These are phyloP conservation scores for Albifimbria verrucaria DNA, from an alignment of 2,329 filamentous ascomycete species.

Conservation along the genomic window DNA sequence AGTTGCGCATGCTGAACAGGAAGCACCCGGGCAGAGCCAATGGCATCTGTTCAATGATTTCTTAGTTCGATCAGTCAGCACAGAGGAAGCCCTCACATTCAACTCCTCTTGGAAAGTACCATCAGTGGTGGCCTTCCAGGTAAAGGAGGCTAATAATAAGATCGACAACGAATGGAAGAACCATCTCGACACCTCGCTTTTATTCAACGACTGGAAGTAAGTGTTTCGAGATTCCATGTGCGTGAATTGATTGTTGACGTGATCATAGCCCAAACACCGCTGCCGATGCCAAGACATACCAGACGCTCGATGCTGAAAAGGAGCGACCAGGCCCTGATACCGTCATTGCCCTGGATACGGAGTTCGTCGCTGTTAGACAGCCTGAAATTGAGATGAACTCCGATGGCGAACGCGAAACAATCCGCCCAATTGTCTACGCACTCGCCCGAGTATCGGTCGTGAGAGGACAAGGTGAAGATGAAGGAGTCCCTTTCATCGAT, in stretches of 20 bases:
- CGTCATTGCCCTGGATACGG: slow-evolving; percentile 87
- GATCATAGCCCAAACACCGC: slow-evolving; percentile 35
- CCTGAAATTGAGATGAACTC: slow-evolving; percentile 96
- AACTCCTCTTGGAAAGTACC: slow-evolving; percentile 91
- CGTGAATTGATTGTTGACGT: slow-evolving; percentile 7
- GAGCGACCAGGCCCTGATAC: slow-evolving; percentile 70
- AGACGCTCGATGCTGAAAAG: slow-evolving; percentile 48
- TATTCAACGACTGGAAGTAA: slow-evolving; percentile 69
- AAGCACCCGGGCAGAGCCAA: slow-evolving; percentile 58
- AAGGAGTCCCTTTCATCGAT: slow-evolving; percentile 88
- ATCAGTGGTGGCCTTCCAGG: slow-evolving; percentile 81
- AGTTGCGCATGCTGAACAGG: slow-evolving; percentile 65
- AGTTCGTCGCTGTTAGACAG: slow-evolving; percentile 90
- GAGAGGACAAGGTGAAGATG: slow-evolving; percentile 71
- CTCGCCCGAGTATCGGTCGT: slow-evolving; percentile 92
- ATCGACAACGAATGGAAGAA: slow-evolving; percentile 87
- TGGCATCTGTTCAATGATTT: slow-evolving; percentile 99
- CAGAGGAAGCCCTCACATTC: slow-evolving; percentile 84
- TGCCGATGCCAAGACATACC: slow-evolving; percentile 51
- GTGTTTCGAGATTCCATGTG: slow-evolving; percentile 19
- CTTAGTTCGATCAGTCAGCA: slow-evolving; percentile 74
- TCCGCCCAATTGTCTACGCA: slow-evolving; percentile 84
- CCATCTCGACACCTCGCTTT: slow-evolving; percentile 74
- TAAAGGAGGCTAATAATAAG: slow-evolving; percentile 74
- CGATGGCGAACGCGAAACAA: slow-evolving; percentile 84